A percentile compares a stretch with the other conserved stretches of the same genome.
phyloP scores from a whole-genome alignment of 2,329 filamentous ascomycete genomes.

The Penicillium sp. region DNA sequence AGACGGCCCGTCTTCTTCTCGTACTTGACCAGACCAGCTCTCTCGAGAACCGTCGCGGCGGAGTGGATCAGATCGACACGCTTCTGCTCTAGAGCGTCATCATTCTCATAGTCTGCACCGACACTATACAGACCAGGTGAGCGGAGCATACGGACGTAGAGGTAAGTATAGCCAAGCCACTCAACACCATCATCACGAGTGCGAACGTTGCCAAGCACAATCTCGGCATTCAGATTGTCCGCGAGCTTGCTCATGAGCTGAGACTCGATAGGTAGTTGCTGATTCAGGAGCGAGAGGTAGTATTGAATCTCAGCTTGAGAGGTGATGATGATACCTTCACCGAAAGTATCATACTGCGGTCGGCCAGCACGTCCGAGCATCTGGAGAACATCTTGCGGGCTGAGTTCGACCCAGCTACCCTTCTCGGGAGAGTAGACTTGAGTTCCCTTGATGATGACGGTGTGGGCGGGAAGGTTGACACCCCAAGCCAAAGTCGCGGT shows the following conservation, averaged over 20 bases:
- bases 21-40: conserved; percentile 88
- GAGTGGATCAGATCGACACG: conserved; percentile 97
- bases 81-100: conserved; percentile 90
- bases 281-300: conserved; percentile 93
- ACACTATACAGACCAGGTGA: conserved; percentile 95
- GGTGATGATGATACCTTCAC: conserved; percentile 98
- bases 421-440: conserved; percentile 98
- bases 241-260: conserved; percentile 91
- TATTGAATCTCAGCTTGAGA: conserved; percentile 95
- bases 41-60: conserved; percentile 82
- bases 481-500: conserved; percentile 99
- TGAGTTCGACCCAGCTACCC: conserved; percentile 97
- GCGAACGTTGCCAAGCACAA: conserved; percentile 91
- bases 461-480: conserved; percentile 96
- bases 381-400: conserved; percentile 94
- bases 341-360: conserved; percentile 96
- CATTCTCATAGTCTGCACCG: conserved; percentile 91
- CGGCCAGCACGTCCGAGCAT: conserved; percentile 98
- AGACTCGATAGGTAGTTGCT: conserved; percentile 96
- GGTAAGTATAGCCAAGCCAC: conserved; percentile 97
- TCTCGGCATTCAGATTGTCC: conserved; percentile 94
- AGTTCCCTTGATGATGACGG: conserved; percentile 98
- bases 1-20: conserved; percentile 89
- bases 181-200: conserved; percentile 96
- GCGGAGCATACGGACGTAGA: conserved; percentile 96